Base-by-base conservation (phyloP, 2,329 filamentous ascomycete genomes). In the Cladophialophora chaetospira region DNA sequence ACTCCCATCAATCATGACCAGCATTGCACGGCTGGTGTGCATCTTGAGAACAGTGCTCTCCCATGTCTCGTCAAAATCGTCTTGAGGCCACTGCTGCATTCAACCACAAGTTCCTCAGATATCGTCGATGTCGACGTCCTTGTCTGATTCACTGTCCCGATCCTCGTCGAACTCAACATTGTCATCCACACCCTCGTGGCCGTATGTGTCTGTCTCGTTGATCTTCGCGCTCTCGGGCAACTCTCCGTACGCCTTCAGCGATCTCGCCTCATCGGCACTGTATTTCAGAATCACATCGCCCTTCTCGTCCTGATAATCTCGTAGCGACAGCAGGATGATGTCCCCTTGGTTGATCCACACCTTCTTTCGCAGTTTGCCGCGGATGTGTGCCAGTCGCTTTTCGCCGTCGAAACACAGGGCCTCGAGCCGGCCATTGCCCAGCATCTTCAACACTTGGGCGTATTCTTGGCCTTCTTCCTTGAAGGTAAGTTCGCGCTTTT, bases 91-190 rank as follows among this genome's bases (percentile, higher is more conserved):
- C n/a, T n/a, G n/a, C n/a, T n/a, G n/a, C n/a, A n/a, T n/a, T n/a
- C n/a, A n/a, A n/a, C n/a, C n/a, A n/a, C n/a, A n/a, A n/a, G n/a
- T n/a, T n/a, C n/a, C n/a, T n/a, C n/a, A 97, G 75, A 97, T 96
- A 76, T 97, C 91, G 79, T 97, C 93, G 70, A 97, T 86, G 68
- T 96, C 91, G 80, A 90, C 91, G 72, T 82, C 85, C 63, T 81
- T 82, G 69, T 78, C 79, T 57, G 75, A 80, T 64, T 75, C 79
- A 46, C 72, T 78, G 70, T 89, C 87, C 65, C 87, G 82, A 76
- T 96, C 93, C 75, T 97, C 92, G 79, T 95, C 94, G 81, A 97
- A 97, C 80, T 97, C 94, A 82, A 99, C 96, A 78, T 94, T 94
- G 79, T 96, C 91, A 76, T 94, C 93, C 74, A 96, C 88, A 75